A percentile compares a stretch with the other conserved stretches of the same genome.
Conservation (phyloP, 257 asterid genomes). For the Solanum chaucha region DNA sequence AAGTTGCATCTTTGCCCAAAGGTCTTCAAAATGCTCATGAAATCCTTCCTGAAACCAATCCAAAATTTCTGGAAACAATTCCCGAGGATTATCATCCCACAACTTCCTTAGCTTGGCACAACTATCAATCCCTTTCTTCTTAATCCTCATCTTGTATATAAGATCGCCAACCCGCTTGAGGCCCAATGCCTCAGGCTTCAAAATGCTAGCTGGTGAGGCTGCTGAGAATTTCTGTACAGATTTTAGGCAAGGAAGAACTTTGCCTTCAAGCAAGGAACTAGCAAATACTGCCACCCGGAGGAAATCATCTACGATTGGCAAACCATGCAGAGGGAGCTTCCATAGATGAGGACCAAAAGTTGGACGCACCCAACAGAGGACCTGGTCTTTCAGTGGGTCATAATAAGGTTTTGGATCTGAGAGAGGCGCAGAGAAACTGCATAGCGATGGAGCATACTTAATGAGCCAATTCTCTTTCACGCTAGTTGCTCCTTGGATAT, state of each 20-base stretch:
- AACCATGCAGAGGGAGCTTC: conserved; percentile 55
- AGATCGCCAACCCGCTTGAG: conserved; percentile 60
- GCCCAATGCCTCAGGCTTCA: conserved; percentile 70
- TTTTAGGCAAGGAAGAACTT: conserved; percentile 68
- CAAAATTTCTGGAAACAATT: conserved; percentile 39
- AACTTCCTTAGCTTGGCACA: conserved; percentile 30
- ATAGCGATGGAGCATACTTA: conserved; percentile 43
- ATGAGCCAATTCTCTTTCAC: conserved; percentile 68
- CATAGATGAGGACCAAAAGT: conserved; percentile 73
- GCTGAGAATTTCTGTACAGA: conserved; percentile 38
- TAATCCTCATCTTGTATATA: conserved; percentile 31
- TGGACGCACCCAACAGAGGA: conserved; percentile 56
- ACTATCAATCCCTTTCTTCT: conserved; percentile 37
- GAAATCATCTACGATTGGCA: conserved; percentile 41
- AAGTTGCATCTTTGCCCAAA: conserved; percentile 47
- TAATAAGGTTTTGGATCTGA: conserved; percentile 70
- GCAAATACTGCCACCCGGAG: conserved; percentile 48
- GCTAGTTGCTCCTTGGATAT: conserved; percentile 73
- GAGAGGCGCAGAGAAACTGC: conserved; percentile 73
- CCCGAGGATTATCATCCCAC: conserved; percentile 46
- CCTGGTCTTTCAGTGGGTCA: conserved; percentile 45
- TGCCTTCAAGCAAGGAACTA: conserved; percentile 60
- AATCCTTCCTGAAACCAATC: conserved; percentile 74
- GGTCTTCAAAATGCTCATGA: conserved; percentile 22
- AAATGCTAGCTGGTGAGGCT: conserved; percentile 50